These are phyloP conservation scores for Elaeagnus macrophylla DNA, from an alignment of 306 rosid genomes.

Conservation along the genomic window DNA sequence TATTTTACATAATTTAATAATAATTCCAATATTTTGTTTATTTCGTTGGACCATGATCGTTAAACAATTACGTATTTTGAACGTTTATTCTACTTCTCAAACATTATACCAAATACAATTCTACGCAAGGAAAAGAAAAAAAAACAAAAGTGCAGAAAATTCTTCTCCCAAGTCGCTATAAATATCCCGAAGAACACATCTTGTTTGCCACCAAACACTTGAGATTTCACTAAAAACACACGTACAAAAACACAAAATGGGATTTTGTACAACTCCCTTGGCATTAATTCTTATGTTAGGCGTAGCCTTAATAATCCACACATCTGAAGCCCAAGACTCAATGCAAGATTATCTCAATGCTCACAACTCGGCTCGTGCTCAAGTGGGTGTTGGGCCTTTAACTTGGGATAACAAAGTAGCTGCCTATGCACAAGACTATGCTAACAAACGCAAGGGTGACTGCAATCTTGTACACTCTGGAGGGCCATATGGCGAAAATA, in stretches of 20 bases:
- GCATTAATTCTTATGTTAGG: not conserved
- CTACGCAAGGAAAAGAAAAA: too few relatives aligned
- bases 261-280: not conserved
- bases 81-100: too few relatives aligned
- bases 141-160: too few relatives aligned
- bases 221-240: too few relatives aligned
- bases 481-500: constrained; percentile 23
- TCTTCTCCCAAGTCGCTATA: too few relatives aligned
- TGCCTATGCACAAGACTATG: constrained; percentile 21
- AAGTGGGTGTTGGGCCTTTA: constrained; percentile 29
- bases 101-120: too few relatives aligned
- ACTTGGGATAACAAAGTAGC: constrained; percentile 22
- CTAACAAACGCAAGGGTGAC: constrained; percentile 2
- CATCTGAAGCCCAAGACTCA: constrained; percentile 9
- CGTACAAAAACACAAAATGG: not conserved
- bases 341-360: constrained; percentile 20
- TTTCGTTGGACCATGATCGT: too few relatives aligned
- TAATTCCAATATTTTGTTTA: too few relatives aligned
- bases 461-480: constrained; percentile 19
- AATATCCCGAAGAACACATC: too few relatives aligned
- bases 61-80: too few relatives aligned
- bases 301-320: constrained; percentile 1
- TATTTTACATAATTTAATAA: too few relatives aligned
- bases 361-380: constrained; percentile 32
- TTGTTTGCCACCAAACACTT: too few relatives aligned